Base-by-base conservation (phyloP, 2,329 filamentous ascomycete genomes). In the Cladophialophora yegresii region DNA sequence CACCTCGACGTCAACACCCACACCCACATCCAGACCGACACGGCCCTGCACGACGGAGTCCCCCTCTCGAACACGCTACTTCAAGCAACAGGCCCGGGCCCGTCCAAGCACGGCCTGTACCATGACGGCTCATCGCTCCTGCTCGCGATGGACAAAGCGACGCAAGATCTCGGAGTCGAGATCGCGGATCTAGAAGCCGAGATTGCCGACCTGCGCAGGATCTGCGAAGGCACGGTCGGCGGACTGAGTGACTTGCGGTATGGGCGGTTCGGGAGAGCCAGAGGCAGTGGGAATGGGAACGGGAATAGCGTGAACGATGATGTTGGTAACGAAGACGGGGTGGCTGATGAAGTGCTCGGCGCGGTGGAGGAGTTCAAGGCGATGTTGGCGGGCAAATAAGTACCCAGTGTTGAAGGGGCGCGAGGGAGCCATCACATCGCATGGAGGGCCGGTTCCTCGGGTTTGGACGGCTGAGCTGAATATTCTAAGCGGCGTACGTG, bases 191-290 rank as follows among this genome's bases (percentile, higher is more conserved):
- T 93, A 4, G 85, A 91, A 70, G 79, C 83, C 36, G 88, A 93
- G 69, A 86, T 89, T 59, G 80, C 82, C 0, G 74, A 75, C 1
- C 78, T 92, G 2, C 76, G 89, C 5, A 80, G 83, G 3, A 84
- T 85, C 10, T 83, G 95, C 58, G 83, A 83, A 68, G 82, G 86
- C 62, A 88, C 84, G 0, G 84, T 95, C 16, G 89, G 89, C 33
- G 86, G 85, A 54, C 79, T 96, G 74, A 96, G 91, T 75, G 91
- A 96, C 76, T 81, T 96, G 61, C 87, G 90, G 53, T 93, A 95
- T 72, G 92, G 92, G 43, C 87, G 87, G 61, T 84, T 95, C 63
- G 50, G 43, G 9, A 56, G 50, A 16, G 53, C 26, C 4, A 23
- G 32, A 9, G 54, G 10, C 3, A 53, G 62, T 32, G 47, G n/a